phyloP scores from a whole-genome alignment of 2,329 filamentous ascomycete species.

The Bipolaris cookei region DNA sequence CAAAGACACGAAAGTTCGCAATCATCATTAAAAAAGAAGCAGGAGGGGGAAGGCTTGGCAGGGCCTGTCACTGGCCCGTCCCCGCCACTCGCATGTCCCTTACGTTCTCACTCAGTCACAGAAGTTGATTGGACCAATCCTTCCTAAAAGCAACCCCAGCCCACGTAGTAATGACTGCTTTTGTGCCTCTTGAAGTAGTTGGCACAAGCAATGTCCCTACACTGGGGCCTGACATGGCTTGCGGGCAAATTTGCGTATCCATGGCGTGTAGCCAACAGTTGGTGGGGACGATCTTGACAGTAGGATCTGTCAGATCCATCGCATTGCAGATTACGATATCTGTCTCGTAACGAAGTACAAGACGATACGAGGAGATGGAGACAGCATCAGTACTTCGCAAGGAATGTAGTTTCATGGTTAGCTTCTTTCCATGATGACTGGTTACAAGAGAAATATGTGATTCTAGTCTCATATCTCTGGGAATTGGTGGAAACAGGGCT shows the following conservation, averaged over 20 bases:
- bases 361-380: background rate
- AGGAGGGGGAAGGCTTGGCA: background rate
- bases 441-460: background rate
- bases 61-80: too few species aligned
- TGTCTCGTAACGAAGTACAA: background rate
- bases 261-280: constrained; percentile 28
- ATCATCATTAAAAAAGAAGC: background rate
- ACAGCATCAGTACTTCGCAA: background rate
- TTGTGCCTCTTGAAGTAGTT: background rate
- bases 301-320: too few species aligned
- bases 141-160: background rate
- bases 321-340: background rate
- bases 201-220: constrained; percentile 14
- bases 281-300: constrained; percentile 16
- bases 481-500: background rate
- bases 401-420: background rate
- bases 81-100: too few species aligned
- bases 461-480: background rate
- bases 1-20: background rate
- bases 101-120: too few species aligned
- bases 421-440: background rate
- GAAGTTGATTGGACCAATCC: background rate
- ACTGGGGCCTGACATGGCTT: constrained; percentile 23
- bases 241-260: constrained; percentile 22
- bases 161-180: too few species aligned